A percentile compares a stretch with the other conserved stretches of the same genome.
Conservation (phyloP, 768 basidiomycete genomes). For the Suillus americanus region DNA sequence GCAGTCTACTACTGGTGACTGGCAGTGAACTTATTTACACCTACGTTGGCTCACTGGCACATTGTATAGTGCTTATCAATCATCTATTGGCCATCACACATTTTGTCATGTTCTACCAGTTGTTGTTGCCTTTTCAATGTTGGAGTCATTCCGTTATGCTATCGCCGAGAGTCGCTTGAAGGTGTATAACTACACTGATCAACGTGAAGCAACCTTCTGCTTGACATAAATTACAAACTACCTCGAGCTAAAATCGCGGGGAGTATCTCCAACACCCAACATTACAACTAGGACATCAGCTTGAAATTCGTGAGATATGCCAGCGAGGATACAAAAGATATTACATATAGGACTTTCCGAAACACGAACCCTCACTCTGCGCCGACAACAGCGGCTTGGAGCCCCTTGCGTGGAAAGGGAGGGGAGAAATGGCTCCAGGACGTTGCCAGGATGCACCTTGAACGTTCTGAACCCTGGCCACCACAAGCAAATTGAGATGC, state of each 20-base stretch:
- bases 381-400: slow-evolving; percentile 80
- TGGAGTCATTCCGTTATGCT: not conserved
- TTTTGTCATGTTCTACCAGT: not conserved
- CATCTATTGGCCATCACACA: not conserved
- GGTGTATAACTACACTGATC: not conserved
- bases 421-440: not conserved
- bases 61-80: not conserved
- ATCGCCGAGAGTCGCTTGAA: not conserved
- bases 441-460: not conserved
- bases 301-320: not conserved
- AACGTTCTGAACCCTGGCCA: not conserved
- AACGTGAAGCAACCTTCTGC: not conserved
- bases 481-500: not conserved
- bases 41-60: not conserved
- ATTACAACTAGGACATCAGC: not conserved
- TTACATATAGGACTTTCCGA: not conserved
- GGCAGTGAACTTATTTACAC: not conserved
- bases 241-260: not conserved
- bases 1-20: too few relatives aligned
- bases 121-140: not conserved
- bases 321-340: not conserved
- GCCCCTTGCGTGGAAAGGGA: slow-evolving; percentile 50
- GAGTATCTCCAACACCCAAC: not conserved
- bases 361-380: slow-evolving; percentile 52
- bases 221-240: not conserved